A percentile compares a stretch with the other conserved stretches of the same genome.
phyloP scores from a whole-genome alignment of 371 early-diverging fungal genomes.

The Circinella minor region DNA sequence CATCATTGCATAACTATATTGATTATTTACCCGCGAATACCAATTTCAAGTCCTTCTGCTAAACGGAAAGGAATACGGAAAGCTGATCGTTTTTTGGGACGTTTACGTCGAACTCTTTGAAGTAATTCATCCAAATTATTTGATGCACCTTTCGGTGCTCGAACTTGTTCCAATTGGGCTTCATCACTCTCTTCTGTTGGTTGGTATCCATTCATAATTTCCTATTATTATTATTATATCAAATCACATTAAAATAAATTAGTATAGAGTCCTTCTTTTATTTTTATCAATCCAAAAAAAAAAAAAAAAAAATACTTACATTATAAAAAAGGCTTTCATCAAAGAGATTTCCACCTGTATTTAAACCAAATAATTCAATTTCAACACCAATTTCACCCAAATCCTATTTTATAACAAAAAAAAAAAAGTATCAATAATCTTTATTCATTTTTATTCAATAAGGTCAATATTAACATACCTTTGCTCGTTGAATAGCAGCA shows the following conservation, averaged over 20 bases:
- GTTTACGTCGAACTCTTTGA: conserved; percentile 53
- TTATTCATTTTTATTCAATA: not conserved
- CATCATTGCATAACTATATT: no score
- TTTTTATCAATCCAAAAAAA: no score
- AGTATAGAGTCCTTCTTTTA: no score
- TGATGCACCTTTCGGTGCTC: conserved; percentile 7
- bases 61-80: conserved; percentile 60
- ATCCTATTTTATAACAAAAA: conserved; percentile 37
- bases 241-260: no score
- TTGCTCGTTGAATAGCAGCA: conserved; percentile 63
- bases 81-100: conserved; percentile 58
- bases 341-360: conserved; percentile 48
- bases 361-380: conserved; percentile 63
- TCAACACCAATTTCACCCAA: conserved; percentile 54
- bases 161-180: conserved; percentile 8
- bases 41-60: conserved; percentile 59
- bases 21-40: conserved; percentile 51
- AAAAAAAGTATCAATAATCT: not conserved
- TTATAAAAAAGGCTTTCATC: conserved; percentile 53
- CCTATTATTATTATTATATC: conserved; percentile 11
- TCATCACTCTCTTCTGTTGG: conserved; percentile 18
- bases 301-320: conserved; percentile 25
- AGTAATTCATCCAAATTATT: conserved; percentile 48
- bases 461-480: conserved; percentile 24
- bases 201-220: conserved; percentile 14